These are phyloP conservation scores for Diplodia sapinea DNA, from an alignment of 2,329 filamentous ascomycete species.

Conservation along the genomic window DNA sequence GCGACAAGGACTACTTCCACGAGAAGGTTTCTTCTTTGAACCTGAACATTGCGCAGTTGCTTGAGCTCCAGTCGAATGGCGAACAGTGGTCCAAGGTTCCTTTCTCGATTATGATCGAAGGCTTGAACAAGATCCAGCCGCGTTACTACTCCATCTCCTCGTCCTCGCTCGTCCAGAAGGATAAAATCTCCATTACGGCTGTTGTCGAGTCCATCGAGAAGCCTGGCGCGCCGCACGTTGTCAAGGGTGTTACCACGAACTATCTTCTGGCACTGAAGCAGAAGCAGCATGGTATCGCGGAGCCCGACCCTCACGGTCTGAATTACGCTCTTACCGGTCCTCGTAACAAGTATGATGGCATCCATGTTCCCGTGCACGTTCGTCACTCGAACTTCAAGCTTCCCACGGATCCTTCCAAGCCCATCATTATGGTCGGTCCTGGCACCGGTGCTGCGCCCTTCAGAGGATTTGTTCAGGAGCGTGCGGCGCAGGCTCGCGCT, in stretches of 20 bases:
- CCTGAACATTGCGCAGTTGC: slow-evolving; percentile 87
- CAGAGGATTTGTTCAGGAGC: slow-evolving; percentile 92
- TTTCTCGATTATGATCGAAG: slow-evolving; percentile 94
- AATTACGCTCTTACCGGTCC: slow-evolving; percentile 88
- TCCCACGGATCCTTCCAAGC: slow-evolving; percentile 90
- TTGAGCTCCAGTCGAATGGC: slow-evolving; percentile 73
- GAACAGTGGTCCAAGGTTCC: slow-evolving; percentile 83
- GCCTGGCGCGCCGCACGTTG: slow-evolving; percentile 75
- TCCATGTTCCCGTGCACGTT: slow-evolving; percentile 93
- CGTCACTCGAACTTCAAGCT: slow-evolving; percentile 99
- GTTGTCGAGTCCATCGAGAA: slow-evolving; percentile 86
- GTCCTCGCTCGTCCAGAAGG: slow-evolving; percentile 89
- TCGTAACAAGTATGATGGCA: slow-evolving; percentile 94
- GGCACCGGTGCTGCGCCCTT: slow-evolving; percentile 97
- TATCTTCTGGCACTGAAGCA: slow-evolving; percentile 94
- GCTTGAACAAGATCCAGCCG: slow-evolving; percentile 91
- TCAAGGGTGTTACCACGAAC: slow-evolving; percentile 96
- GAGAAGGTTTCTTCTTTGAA: slow-evolving; percentile 80
- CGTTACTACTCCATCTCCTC: slow-evolving; percentile 99
- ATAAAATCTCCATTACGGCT: slow-evolving; percentile 93
- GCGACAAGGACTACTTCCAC: slow-evolving; percentile 94
- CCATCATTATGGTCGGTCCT: slow-evolving; percentile 93
- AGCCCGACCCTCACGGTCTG: slow-evolving; percentile 80
- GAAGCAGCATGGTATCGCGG: slow-evolving; percentile 88
- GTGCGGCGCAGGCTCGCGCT: slow-evolving; percentile 78